Evolutionary conservation across 164 flowering plant species (phyloP).

Genomic region (Piper betle): DNA sequence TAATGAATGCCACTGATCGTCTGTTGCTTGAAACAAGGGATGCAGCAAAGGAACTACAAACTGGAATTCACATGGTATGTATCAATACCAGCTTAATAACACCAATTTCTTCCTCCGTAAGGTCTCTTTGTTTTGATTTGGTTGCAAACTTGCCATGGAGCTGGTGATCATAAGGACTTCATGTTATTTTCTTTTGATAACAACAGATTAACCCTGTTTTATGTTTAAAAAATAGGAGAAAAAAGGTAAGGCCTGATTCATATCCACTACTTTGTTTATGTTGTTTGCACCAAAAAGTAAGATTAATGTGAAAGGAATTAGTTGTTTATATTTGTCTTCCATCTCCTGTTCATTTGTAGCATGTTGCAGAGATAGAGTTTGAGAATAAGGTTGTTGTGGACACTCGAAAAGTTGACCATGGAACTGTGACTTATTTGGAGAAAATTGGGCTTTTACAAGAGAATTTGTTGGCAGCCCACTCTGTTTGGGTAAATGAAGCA

Average conservation of each 20-base stretch:
- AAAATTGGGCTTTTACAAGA: conserved; percentile 47
- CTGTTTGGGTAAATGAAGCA: conserved; percentile 59
- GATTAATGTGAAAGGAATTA: not conserved
- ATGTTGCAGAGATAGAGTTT: conserved; percentile 80
- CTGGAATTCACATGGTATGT: conserved; percentile 87
- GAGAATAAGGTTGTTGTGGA: conserved; percentile 55
- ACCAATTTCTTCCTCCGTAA: not conserved
- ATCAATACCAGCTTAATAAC: not conserved
- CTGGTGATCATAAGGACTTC: not conserved
- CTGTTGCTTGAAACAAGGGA: conserved; percentile 62
- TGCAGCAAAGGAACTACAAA: conserved; percentile 46
- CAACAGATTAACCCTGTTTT: no score
- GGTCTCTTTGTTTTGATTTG: not conserved
- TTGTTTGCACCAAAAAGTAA: not conserved
- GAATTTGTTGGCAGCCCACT: conserved; percentile 75
- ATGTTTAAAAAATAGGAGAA: no score
- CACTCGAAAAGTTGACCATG: conserved; percentile 53
- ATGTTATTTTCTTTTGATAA: no score
- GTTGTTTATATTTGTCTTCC: not conserved
- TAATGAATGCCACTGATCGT: conserved; percentile 77
- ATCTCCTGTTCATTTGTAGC: conserved; percentile 25
- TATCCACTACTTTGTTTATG: not conserved
- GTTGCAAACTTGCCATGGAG: not conserved
- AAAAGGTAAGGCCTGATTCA: not conserved
- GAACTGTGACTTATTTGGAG: conserved; percentile 78